These are phyloP conservation scores for Epichloe festucae DNA, from an alignment of 2,329 filamentous ascomycete genomes.

Conservation along the genomic window DNA sequence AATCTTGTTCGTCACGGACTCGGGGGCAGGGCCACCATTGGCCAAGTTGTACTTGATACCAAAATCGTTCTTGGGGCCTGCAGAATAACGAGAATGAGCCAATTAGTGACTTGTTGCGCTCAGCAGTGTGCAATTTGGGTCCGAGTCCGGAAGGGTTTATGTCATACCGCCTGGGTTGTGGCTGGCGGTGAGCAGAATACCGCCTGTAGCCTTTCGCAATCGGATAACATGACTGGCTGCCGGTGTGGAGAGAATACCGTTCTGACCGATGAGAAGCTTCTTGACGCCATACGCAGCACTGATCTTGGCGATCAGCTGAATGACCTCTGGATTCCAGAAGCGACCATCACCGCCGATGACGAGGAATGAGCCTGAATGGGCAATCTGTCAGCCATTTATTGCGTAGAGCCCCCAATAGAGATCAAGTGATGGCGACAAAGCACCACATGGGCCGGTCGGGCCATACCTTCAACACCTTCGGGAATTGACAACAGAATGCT, in stretches of 20 bases:
- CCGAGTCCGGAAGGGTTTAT: background rate
- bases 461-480: constrained; percentile 67
- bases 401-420: background rate
- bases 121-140: background rate
- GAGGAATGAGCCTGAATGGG: constrained; percentile 53
- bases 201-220: constrained; percentile 87
- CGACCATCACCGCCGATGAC: constrained; percentile 96
- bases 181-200: constrained; percentile 90
- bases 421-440: background rate
- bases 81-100: constrained; percentile 2
- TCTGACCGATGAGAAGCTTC: constrained; percentile 92
- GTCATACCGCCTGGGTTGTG: constrained; percentile 90
- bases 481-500: constrained; percentile 94
- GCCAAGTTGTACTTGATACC: constrained; percentile 99
- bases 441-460: background rate
- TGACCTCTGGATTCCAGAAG: constrained; percentile 93
- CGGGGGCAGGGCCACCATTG: constrained; percentile 90
- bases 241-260: constrained; percentile 93
- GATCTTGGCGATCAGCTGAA: constrained; percentile 95
- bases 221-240: constrained; percentile 94
- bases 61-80: constrained; percentile 87
- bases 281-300: constrained; percentile 94
- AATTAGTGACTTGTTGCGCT: background rate
- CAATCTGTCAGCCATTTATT: background rate
- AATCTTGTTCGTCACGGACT: constrained; percentile 97